Base-by-base conservation (phyloP, 805 yeast genomes). In the Clavispora phyllophila region DNA sequence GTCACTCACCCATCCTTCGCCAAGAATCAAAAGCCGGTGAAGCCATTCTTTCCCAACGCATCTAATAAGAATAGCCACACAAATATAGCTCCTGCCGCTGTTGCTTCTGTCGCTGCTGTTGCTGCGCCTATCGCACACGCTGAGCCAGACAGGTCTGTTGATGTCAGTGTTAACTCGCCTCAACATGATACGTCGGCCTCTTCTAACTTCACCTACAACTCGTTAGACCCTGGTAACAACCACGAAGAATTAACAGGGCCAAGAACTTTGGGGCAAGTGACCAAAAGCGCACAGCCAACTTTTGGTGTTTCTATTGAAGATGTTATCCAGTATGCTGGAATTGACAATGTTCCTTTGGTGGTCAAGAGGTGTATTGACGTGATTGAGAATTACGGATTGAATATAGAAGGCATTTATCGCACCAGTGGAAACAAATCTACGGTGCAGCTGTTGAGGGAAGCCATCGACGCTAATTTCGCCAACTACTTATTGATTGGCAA, bases 351-450 rank as follows among this genome's bases (percentile, higher is more conserved):
- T 5, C 99, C 99, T 1, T 75, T 84, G 14, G 78, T 93, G 38
- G 99, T 93, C 9, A 82, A 83, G 49, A 87, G 83, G 57, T 90
- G 97, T 70, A 85, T 91, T 40, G 83, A 82, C 49, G 83, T 90
- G 7, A 81, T 93, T 27, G 98, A 93, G 57, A 75, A 73, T 32
- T 82, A 84, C 59, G 99, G 99, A 1, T 61, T 84, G 29, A 83
- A 87, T 40, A 69, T 86, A 26, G 97, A 89, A 59, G 98, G 98
- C 0, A 82, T 93, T 27, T 93, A 93, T 61, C 73, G 97, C 43
- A 81, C 87, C 26, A 81, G 86, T 41, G 96, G 96, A 0, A 87
- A 84, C 60, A 79, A 77, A 33, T 62, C 81, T 7, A 83, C 85
- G 32, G 82, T 93, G 10, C 84, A 83, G 51, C 85, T 81, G 46